Percentiles rank a stretch among this genome's conserved stretches.
phyloP scores from a whole-genome alignment of 129 eudicot genomes.

The Escallonia rubra region DNA sequence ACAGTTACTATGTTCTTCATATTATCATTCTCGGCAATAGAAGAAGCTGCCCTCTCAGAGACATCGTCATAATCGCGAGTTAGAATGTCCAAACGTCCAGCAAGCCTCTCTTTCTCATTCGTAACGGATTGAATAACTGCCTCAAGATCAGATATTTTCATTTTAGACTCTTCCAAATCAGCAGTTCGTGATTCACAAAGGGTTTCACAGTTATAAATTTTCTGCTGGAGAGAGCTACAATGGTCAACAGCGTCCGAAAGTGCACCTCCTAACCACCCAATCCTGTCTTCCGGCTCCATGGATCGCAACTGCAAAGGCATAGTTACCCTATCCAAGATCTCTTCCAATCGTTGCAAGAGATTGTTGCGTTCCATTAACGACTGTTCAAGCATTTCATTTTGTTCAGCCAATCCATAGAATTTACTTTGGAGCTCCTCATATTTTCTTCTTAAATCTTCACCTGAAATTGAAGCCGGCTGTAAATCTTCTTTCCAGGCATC shows the following conservation, averaged over 20 bases:
- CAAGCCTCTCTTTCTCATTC: slow-evolving; percentile 59
- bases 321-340: slow-evolving; percentile 62
- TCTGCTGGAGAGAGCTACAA: slow-evolving; percentile 67
- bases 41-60: slow-evolving; percentile 28
- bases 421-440: slow-evolving; percentile 79
- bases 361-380: slow-evolving; percentile 90
- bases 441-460: slow-evolving; percentile 59
- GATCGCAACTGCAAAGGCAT: slow-evolving; percentile 75
- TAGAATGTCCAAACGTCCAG: slow-evolving; percentile 45
- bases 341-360: slow-evolving; percentile 87
- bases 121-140: slow-evolving; percentile 44
- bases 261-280: slow-evolving; percentile 72
- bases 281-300: slow-evolving; percentile 86
- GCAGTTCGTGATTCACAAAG: slow-evolving; percentile 43
- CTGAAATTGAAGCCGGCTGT: slow-evolving; percentile 31
- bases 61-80: slow-evolving; percentile 40
- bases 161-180: slow-evolving; percentile 56
- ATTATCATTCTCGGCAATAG: slow-evolving; percentile 28
- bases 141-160: slow-evolving; percentile 52
- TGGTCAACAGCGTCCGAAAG: slow-evolving; percentile 64
- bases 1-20: slow-evolving; percentile 35
- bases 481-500: slow-evolving; percentile 64
- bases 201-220: slow-evolving; percentile 44
- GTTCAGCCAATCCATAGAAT: slow-evolving; percentile 90
- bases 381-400: slow-evolving; percentile 96